Conservation (phyloP, 441 rosid species). For the Pelargonium myrrhifolium region DNA sequence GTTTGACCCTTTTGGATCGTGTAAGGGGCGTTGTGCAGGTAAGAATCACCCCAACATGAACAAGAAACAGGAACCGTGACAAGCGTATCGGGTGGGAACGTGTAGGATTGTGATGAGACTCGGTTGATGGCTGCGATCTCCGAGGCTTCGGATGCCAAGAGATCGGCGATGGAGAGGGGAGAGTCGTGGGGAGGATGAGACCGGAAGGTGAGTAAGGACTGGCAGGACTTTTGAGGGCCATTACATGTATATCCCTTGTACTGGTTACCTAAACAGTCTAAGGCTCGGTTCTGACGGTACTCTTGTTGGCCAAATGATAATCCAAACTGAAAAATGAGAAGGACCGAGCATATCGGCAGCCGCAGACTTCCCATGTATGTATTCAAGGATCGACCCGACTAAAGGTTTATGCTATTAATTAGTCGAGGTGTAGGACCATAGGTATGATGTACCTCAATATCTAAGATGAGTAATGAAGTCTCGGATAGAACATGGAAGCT, state of each 20-base stretch:
- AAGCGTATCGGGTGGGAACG: background rate
- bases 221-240: background rate
- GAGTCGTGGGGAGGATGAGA: background rate
- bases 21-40: slow-evolving; percentile 2
- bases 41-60: background rate
- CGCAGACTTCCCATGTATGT: background rate
- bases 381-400: background rate
- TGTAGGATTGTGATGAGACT: background rate
- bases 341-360: background rate
- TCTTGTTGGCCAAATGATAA: background rate
- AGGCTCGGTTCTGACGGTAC: background rate
- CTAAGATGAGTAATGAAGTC: no score
- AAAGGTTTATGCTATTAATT: background rate
- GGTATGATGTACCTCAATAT: no score
- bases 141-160: background rate
- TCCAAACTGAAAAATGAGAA: background rate
- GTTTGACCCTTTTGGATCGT: background rate
- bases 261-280: background rate
- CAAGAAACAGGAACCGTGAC: background rate
- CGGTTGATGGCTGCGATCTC: background rate
- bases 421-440: no score
- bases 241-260: background rate
- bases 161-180: background rate
- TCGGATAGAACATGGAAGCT: no score
- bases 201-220: slow-evolving; percentile 1